Percentiles rank a stretch among this genome's conserved stretches.
phyloP scores from a whole-genome alignment of 805 yeast genomes.

The Metschnikowia lochheadii region DNA sequence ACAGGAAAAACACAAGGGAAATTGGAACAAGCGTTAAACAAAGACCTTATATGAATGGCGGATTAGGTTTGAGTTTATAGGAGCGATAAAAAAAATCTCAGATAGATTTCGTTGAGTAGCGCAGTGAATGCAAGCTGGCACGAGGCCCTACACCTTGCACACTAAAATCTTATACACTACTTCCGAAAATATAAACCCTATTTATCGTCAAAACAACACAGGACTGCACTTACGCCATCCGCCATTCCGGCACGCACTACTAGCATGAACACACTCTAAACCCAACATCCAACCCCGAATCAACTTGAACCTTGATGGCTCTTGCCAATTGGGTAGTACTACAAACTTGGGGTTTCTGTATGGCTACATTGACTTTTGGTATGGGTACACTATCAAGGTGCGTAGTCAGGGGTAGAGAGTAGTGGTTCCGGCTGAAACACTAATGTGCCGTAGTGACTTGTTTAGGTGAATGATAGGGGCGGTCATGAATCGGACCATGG shows the following conservation, averaged over 20 bases:
- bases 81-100: constrained; percentile 4
- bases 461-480: neutral
- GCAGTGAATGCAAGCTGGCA: constrained; percentile 5
- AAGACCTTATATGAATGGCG: neutral
- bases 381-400: neutral
- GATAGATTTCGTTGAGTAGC: constrained; percentile 4
- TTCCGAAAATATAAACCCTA: constrained; percentile 1
- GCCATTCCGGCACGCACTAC: neutral
- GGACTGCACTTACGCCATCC: constrained; percentile 1
- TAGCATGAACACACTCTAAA: neutral
- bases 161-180: constrained; percentile 2
- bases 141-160: constrained; percentile 6
- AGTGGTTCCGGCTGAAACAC: neutral
- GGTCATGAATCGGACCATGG: neutral
- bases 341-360: no score
- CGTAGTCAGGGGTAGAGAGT: neutral
- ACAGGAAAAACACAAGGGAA: neutral
- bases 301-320: no score
- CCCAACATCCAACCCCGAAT: neutral
- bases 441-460: neutral
- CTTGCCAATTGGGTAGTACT: neutral
- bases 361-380: no score
- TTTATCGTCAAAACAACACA: neutral
- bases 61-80: neutral
- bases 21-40: neutral